Base-by-base conservation (phyloP, 1,139 yeast species). In the Nakaseomyces uthaithaninus region DNA sequence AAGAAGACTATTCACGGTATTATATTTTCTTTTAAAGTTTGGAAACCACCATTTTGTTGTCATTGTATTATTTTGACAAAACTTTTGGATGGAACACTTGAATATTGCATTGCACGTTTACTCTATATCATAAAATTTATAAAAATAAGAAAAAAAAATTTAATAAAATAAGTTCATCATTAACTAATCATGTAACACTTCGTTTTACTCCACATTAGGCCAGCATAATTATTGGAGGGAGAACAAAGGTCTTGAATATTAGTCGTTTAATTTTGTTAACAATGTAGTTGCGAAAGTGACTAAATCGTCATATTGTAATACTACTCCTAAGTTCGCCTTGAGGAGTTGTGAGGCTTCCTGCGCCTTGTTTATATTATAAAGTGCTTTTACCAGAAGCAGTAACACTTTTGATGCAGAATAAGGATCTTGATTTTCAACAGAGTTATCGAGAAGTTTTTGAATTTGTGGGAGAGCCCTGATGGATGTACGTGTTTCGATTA, bases 381-480 rank as follows among this genome's bases (percentile, higher is more conserved):
- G 39, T 4, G 47, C 36, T 14, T 47, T 37, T 15, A 48, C 43
- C 16, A 54, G 38, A n/a, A 53, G 40, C 5, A 52, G 17, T 2
- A 51, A 36, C 17, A 48, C 46, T 25, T 48, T 49, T 6, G 53
- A 47, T 1, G 44, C 35, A 10, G 43, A 47, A 12, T 46, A 42
- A 8, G 55, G 40, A 37, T 56, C 50, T 20, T 48, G 39, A 10
- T 40, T 46, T n/a, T 20, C 23, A 3, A 42, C 33, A 2, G 52
- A 42, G 9, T 41, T 37, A 28, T 51, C 50, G 3, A 52, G 38
- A 40, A 55, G 23, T 6, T 43, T 43, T 22, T 39, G 33, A 6
- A 56, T 18, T n/a, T 42, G 16, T 10, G 52, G 51, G 8, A 53
- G 16, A 23, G 47, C 38, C 25, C 61, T 44, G 9, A 45, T 43